phyloP scores from a whole-genome alignment of 441 rosid genomes.

The Manihot esculenta region DNA sequence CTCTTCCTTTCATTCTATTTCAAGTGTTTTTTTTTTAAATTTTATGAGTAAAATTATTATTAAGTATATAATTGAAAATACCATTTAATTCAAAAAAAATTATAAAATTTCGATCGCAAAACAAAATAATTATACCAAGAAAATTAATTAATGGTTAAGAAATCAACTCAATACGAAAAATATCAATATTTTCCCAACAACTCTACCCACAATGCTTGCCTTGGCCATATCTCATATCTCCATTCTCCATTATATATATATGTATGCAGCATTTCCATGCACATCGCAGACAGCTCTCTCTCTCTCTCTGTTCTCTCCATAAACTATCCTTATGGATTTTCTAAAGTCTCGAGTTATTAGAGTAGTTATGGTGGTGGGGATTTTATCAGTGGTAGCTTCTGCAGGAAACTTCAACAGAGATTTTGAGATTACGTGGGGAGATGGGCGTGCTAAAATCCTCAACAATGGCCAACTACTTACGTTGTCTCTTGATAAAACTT shows the following conservation, averaged over 20 bases:
- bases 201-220: neutral
- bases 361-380: neutral
- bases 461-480: slow-evolving; percentile 49
- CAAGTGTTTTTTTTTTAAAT: no score
- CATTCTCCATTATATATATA: no score
- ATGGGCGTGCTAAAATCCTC: slow-evolving; percentile 45
- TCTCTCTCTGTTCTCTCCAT: neutral
- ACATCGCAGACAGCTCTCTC: neutral
- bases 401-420: slow-evolving; percentile 43
- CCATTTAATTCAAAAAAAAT: no score
- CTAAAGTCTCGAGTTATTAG: no score
- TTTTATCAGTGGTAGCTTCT: neutral
- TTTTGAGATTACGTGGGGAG: slow-evolving; percentile 59
- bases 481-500: slow-evolving; percentile 46
- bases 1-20: no score
- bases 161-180: no score
- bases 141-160: no score
- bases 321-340: no score
- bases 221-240: neutral
- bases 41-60: no score
- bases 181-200: neutral
- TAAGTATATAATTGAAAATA: no score
- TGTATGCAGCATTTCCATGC: neutral
- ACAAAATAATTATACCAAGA: no score
- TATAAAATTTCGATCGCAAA: no score